Percentiles rank a stretch among this genome's conserved stretches.
Conservation (phyloP, 176 grass and related monocot species). For the Carex cristatella region DNA sequence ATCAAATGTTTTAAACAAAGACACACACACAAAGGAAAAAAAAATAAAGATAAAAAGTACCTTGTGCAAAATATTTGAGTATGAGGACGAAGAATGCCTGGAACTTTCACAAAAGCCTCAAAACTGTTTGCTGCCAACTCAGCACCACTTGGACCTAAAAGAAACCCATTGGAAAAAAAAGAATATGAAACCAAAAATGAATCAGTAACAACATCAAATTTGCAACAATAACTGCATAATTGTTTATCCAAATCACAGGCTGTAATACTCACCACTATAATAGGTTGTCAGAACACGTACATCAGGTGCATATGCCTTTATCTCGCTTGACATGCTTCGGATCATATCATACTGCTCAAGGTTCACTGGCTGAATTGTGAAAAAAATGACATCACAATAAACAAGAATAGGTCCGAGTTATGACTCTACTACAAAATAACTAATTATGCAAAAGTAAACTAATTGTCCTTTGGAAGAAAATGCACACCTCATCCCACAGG, state of each 20-base stretch:
- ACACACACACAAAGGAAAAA: not conserved
- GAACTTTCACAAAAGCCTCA: constrained; percentile 97
- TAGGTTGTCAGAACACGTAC: constrained; percentile 92
- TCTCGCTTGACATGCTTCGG: constrained; percentile 75
- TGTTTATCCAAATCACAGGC: constrained; percentile 17
- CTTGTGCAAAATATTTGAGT: constrained; percentile 97
- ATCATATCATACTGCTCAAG: constrained; percentile 84
- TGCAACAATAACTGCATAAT: not conserved
- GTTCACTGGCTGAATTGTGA: constrained; percentile 72
- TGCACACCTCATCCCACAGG: constrained; percentile 89
- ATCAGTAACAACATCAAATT: not conserved
- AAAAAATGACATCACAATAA: constrained; percentile 20
- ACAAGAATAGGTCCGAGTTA: not conserved
- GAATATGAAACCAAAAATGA: constrained; percentile 7
- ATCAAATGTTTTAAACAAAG: constrained; percentile 23
- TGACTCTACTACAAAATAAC: not conserved
- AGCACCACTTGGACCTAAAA: constrained; percentile 77
- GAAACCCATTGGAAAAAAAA: constrained; percentile 24
- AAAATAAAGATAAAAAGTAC: constrained; percentile 26
- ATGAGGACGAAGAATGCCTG: constrained; percentile 72
- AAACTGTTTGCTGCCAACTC: constrained; percentile 60
- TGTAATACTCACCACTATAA: constrained; percentile 64
- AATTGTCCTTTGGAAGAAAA: not conserved
- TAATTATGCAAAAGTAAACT: constrained; percentile 29
- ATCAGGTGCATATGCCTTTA: constrained; percentile 71